Evolutionary conservation across 75 land plant genomes (phyloP).

Genomic region (Picea sitchensis): DNA sequence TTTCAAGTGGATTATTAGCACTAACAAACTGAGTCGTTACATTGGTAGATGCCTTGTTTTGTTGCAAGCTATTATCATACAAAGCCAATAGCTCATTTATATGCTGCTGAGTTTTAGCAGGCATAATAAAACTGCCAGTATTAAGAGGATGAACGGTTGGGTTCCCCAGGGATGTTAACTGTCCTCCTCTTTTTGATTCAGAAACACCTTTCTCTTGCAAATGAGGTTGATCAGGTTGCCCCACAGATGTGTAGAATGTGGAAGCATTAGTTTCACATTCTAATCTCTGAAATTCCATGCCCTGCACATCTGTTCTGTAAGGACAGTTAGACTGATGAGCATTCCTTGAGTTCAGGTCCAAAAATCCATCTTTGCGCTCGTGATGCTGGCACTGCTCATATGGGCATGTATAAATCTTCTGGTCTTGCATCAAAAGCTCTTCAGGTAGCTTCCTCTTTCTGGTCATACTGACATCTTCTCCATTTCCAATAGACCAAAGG

Average conservation of each 20-base stretch:
- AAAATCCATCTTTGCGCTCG: conserved; percentile 36
- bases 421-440: conserved; percentile 24
- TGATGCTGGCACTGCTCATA: conserved; percentile 36
- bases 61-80: conserved; percentile 7
- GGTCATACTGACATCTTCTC: neutral
- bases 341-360: conserved; percentile 41
- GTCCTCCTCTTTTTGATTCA: neutral
- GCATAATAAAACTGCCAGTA: neutral
- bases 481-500: conserved; percentile 1
- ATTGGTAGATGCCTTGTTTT: neutral
- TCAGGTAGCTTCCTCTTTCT: conserved; percentile 34
- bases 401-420: conserved; percentile 39
- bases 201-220: conserved; percentile 6
- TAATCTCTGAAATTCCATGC: neutral
- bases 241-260: neutral
- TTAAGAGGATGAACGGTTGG: neutral
- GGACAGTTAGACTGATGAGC: conserved; percentile 42
- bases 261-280: conserved; percentile 8
- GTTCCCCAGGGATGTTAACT: neutral
- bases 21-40: neutral
- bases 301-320: conserved; percentile 9
- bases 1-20: conserved; percentile 1
- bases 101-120: neutral
- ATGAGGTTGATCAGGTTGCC: neutral
- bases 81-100: conserved; percentile 11